These are phyloP conservation scores for Paramecium bursaria DNA, from an alignment of 73 alveolate species.

Conservation along the genomic window DNA sequence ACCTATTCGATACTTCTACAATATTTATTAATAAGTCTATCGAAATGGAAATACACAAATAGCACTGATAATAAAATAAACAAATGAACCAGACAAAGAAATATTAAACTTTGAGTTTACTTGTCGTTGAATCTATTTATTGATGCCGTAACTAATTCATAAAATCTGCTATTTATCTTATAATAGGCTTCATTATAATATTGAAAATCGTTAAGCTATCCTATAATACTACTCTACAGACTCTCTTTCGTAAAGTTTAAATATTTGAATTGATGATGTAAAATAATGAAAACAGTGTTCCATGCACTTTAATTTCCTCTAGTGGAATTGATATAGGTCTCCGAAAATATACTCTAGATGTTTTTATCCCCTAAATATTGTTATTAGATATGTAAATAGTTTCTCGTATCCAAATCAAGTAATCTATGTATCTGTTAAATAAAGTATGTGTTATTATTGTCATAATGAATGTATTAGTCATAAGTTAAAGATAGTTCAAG, in stretches of 20 bases:
- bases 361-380: background rate
- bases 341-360: conserved; percentile 8
- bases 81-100: too few species aligned
- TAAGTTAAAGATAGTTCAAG: conserved; percentile 20
- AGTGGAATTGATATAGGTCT: background rate
- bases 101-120: too few species aligned
- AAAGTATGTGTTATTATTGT: background rate
- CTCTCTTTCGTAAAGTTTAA: background rate
- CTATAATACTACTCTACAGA: background rate
- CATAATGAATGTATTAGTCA: background rate
- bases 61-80: background rate
- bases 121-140: conserved; percentile 17
- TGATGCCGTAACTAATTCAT: background rate
- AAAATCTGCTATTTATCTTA: conserved; percentile 5
- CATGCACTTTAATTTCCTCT: conserved; percentile 10
- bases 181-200: conserved; percentile 9
- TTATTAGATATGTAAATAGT: background rate
- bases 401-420: conserved; percentile 20
- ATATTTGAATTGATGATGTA: background rate
- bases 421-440: background rate
- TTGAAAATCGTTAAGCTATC: background rate
- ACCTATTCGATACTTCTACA: conserved; percentile 52
- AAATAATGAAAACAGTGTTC: conserved; percentile 10
- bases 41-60: background rate
- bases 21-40: background rate